Base-by-base conservation (phyloP, 2,329 filamentous ascomycete genomes). In the Cytospora chrysosperma region DNA sequence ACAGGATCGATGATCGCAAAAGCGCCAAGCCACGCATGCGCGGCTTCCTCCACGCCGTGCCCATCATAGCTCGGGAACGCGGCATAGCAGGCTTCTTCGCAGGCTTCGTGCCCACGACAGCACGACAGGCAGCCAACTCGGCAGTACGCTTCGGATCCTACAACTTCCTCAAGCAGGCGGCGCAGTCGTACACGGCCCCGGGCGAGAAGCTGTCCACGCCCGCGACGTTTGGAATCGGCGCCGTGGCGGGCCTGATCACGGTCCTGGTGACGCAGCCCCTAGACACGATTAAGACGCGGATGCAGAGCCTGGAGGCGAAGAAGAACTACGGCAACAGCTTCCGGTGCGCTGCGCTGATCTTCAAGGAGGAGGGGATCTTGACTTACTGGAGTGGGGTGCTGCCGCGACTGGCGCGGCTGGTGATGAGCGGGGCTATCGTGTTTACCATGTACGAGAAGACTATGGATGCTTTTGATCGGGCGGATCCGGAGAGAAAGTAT, bases 381-480 rank as follows among this genome's bases (percentile, higher is more conserved):
- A 97, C 93, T 0, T 91, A 98, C 68, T 99, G 95, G 95, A 94
- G 91, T 69, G 95, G 95, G 28, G 94, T 95, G 26, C 73, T 98
- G 69, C 95, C 95, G 1, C 83, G 95, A 60, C 77, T 99, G 71
- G 94, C 88, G 27, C 83, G 95, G 63, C 75, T 99, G 69, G 90
- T 97, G 50, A 77, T 98, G 76, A 97, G 93, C 72, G 95, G 95
- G 62, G 95, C 95, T 21, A 97, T 99, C 72, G 95, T 99, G 49
- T 99, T 99, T 73, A 96, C 95, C 26, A 96, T 98, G 88, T 95
- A 97, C 75, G 94, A 98, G 80, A 97, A 97, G 84, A 91, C 89
- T 64, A 98, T 98, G 81, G 94, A 97, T 59, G 71, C 93, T 63
- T 87, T 99, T 81, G 86, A 92, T 71, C 82, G 75, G 72, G 64